Evolutionary conservation across 768 basidiomycete species (phyloP).

Genomic region (Lactarius sanguifluus): DNA sequence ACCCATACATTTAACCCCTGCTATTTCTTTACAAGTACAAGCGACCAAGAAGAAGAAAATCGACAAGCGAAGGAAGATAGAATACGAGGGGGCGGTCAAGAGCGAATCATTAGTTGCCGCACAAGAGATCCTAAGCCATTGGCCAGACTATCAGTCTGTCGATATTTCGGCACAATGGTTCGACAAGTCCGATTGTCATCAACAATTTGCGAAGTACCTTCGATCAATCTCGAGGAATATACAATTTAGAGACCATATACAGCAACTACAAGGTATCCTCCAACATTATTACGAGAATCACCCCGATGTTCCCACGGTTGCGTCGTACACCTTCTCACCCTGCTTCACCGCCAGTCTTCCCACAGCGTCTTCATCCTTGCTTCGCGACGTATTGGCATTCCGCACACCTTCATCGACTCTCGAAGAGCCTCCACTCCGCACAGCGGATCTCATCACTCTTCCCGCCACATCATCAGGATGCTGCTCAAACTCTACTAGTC

Average conservation of each 20-base stretch:
- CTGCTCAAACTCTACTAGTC: neutral
- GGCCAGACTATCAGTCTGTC: neutral
- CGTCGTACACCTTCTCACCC: neutral
- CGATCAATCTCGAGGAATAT: constrained; percentile 7
- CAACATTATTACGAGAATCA: neutral
- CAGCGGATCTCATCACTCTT: no score
- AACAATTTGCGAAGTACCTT: neutral
- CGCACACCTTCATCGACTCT: neutral
- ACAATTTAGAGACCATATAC: constrained; percentile 6
- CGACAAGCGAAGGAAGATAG: neutral
- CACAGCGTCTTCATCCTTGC: neutral
- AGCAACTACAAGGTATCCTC: constrained; percentile 3
- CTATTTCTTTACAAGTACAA: neutral
- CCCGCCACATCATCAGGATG: neutral
- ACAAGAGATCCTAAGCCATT: neutral
- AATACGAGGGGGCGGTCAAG: neutral
- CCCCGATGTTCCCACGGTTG: neutral
- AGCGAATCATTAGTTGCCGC: neutral
- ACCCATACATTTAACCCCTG: neutral
- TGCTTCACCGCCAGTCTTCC: neutral
- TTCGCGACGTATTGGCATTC: neutral
- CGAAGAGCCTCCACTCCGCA: neutral
- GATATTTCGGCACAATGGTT: constrained; percentile 2
- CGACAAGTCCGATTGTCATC: neutral
- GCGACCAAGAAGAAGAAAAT: neutral